Percentiles rank a stretch among this genome's conserved stretches.
Conservation (phyloP, 495 filamentous ascomycete species). For the Trichoderma parareesei region DNA sequence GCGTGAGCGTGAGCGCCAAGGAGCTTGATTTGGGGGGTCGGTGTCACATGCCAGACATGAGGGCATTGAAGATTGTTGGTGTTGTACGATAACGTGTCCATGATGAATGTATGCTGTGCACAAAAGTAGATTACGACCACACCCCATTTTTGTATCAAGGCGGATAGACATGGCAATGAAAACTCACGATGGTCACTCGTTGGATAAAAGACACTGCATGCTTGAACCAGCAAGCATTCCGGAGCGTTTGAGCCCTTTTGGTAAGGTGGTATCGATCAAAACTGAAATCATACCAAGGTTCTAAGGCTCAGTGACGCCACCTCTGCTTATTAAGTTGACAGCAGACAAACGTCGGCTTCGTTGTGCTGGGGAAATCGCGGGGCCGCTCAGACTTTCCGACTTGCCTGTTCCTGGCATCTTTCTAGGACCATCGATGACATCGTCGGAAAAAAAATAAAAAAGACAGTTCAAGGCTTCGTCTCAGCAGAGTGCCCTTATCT, state of each 20-base stretch:
- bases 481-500: not conserved
- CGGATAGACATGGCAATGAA: no score
- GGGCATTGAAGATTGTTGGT: not conserved
- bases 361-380: not conserved
- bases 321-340: not conserved
- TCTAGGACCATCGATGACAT: not conserved
- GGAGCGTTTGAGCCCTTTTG: no score
- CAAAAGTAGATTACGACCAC: not conserved
- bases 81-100: not conserved
- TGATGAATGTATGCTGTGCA: not conserved
- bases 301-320: not conserved
- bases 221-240: no score
- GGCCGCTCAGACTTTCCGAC: not conserved
- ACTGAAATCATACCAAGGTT: no score
- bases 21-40: not conserved
- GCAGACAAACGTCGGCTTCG: no score
- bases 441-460: not conserved
- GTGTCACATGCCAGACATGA: not conserved
- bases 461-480: not conserved
- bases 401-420: not conserved
- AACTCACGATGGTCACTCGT: no score
- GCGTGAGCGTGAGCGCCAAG: constrained; percentile 17
- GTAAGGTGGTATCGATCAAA: no score
- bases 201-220: no score
- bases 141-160: not conserved